Percentiles rank a stretch among this genome's conserved stretches.
phyloP scores from a whole-genome alignment of 805 yeast species.

The Spathaspora girioi region DNA sequence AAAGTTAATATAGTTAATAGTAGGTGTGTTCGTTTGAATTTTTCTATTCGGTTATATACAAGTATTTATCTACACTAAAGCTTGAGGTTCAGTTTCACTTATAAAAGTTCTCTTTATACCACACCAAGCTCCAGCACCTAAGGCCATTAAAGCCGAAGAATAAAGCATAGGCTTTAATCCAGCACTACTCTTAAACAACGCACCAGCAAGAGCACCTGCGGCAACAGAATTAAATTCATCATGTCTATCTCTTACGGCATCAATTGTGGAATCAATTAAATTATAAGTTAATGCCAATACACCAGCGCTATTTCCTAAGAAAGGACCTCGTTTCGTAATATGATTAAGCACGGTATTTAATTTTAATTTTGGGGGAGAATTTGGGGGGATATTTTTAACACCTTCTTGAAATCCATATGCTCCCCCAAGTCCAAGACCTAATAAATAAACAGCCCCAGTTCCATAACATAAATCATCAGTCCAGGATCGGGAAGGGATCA shows the following conservation, averaged over 20 bases:
- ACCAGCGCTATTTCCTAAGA: constrained; percentile 92
- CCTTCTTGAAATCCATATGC: constrained; percentile 87
- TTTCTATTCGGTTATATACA: not conserved
- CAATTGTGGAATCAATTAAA: constrained; percentile 75
- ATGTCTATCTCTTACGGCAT: constrained; percentile 80
- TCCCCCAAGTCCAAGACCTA: constrained; percentile 89
- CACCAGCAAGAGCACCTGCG: constrained; percentile 92
- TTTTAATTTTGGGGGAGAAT: constrained; percentile 75
- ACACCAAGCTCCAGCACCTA: constrained; percentile 92
- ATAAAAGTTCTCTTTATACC: constrained; percentile 53
- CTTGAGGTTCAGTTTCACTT: not conserved
- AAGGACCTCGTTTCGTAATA: constrained; percentile 94
- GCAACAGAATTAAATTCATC: constrained; percentile 79
- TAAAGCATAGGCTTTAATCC: constrained; percentile 88
- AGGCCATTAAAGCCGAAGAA: constrained; percentile 80
- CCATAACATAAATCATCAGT: constrained; percentile 97
- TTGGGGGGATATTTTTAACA: constrained; percentile 66
- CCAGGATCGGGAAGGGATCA: constrained; percentile 97
- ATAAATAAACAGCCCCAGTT: constrained; percentile 87
- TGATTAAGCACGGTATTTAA: constrained; percentile 88
- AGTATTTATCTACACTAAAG: not conserved
- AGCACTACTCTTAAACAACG: constrained; percentile 78
- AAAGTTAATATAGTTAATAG: not conserved
- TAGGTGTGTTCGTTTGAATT: no score
- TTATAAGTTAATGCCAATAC: constrained; percentile 88